phyloP scores from a whole-genome alignment of 371 early-diverging fungal species.

The Saksenaea oblongispora region DNA sequence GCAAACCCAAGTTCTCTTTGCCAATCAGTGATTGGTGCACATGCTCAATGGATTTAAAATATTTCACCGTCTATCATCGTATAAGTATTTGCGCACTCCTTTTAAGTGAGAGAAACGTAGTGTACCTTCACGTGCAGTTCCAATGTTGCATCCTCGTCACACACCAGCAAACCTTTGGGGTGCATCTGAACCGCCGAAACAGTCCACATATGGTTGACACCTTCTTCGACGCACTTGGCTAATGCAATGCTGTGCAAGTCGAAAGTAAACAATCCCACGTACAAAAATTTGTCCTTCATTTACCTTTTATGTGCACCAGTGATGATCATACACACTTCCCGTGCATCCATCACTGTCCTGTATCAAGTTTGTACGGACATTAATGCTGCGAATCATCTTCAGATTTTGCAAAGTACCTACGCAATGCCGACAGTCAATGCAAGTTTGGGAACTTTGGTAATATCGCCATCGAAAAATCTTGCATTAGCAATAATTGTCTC shows the following conservation, averaged over 20 bases:
- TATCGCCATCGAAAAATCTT: constrained; percentile 86
- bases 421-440: constrained; percentile 89
- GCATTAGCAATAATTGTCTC: constrained; percentile 91
- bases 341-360: constrained; percentile 86
- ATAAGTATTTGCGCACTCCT: background rate
- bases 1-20: constrained; percentile 74
- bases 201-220: constrained; percentile 92
- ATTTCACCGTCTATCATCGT: constrained; percentile 69
- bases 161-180: constrained; percentile 85
- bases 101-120: background rate
- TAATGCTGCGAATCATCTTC: background rate
- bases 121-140: constrained; percentile 83
- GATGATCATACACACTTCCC: constrained; percentile 84
- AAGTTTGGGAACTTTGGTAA: constrained; percentile 86
- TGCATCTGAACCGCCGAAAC: constrained; percentile 90
- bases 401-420: constrained; percentile 38
- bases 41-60: constrained; percentile 88
- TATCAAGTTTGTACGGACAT: background rate
- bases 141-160: constrained; percentile 89
- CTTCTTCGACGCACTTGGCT: constrained; percentile 85
- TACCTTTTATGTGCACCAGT: constrained; percentile 74
- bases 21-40: constrained; percentile 82
- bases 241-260: constrained; percentile 56
- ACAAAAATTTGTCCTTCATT: constrained; percentile 14
- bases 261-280: background rate